Evolutionary conservation across 805 yeast genomes (phyloP).

Genomic region (Candida methanosorbosa): DNA sequence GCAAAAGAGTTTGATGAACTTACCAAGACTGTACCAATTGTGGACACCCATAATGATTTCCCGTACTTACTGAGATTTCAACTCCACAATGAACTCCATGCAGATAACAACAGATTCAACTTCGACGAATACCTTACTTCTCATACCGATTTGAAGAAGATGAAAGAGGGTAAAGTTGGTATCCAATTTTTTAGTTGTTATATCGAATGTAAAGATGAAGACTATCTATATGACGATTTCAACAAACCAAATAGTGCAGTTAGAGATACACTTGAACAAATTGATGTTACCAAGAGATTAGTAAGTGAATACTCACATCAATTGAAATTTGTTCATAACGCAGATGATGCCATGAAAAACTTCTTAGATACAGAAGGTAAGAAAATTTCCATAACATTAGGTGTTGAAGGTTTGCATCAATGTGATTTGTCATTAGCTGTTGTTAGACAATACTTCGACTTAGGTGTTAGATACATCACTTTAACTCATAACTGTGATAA

Average conservation of each 20-base stretch:
- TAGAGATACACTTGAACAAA: conserved; percentile 42
- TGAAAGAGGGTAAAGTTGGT: conserved; percentile 34
- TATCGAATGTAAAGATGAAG: conserved; percentile 34
- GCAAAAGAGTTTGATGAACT: conserved; percentile 1
- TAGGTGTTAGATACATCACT: conserved; percentile 43
- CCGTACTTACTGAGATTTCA: conserved; percentile 36
- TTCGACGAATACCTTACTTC: conserved; percentile 27
- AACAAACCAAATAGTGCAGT: conserved; percentile 33
- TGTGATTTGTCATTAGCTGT: conserved; percentile 38
- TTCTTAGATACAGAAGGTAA: conserved; percentile 16
- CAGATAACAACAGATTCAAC: conserved; percentile 22
- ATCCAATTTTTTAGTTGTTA: conserved; percentile 39
- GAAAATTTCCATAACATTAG: conserved; percentile 37
- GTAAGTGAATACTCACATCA: conserved; percentile 28
- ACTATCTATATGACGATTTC: conserved; percentile 33
- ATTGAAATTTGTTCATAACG: conserved; percentile 29
- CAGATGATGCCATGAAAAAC: conserved; percentile 27
- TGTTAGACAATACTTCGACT: conserved; percentile 33
- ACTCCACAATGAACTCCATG: conserved; percentile 32
- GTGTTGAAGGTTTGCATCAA: conserved; percentile 46
- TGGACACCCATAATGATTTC: conserved; percentile 45
- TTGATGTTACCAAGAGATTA: conserved; percentile 37
- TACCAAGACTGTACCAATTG: conserved; percentile 25
- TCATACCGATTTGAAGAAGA: conserved; percentile 33
- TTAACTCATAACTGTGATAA: conserved; percentile 46